Conservation (phyloP, 2,329 filamentous ascomycete genomes). For the Fusarium musae region DNA sequence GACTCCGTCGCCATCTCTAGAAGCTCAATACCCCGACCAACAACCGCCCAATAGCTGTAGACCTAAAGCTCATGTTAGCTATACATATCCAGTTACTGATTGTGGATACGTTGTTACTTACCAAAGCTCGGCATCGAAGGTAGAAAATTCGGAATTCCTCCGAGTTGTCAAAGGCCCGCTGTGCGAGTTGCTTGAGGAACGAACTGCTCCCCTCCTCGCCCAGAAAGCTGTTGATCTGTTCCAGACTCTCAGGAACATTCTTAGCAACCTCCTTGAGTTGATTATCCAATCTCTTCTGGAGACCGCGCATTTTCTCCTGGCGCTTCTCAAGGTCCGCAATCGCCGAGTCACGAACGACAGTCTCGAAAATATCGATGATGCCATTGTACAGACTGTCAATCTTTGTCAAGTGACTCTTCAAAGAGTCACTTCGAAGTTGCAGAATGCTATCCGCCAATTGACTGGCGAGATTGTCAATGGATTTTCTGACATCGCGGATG, state of each 20-base stretch:
- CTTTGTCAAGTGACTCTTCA: background rate
- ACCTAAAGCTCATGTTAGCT: fast-evolving
- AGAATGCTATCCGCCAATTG: background rate
- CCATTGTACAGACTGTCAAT: background rate
- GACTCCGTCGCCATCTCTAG: background rate
- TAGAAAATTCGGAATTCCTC: background rate
- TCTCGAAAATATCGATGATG: background rate
- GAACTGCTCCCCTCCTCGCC: background rate
- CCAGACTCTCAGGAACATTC: background rate
- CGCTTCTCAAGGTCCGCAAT: background rate
- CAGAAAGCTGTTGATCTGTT: fast-evolving
- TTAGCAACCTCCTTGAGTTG: background rate
- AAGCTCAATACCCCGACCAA: background rate
- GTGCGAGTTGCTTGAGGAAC: background rate
- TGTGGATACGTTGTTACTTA: fast-evolving
- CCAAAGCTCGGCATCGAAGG: background rate
- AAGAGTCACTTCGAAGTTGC: background rate
- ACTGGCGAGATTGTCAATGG: background rate
- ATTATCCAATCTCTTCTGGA: background rate
- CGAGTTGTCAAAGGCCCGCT: background rate
- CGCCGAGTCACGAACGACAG: background rate
- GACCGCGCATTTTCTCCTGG: fast-evolving
- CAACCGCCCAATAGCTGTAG: background rate
- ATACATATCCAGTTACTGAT: fast-evolving
- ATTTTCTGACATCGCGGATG: background rate